phyloP scores from a whole-genome alignment of 306 rosid species.

The Cicer arietinum region DNA sequence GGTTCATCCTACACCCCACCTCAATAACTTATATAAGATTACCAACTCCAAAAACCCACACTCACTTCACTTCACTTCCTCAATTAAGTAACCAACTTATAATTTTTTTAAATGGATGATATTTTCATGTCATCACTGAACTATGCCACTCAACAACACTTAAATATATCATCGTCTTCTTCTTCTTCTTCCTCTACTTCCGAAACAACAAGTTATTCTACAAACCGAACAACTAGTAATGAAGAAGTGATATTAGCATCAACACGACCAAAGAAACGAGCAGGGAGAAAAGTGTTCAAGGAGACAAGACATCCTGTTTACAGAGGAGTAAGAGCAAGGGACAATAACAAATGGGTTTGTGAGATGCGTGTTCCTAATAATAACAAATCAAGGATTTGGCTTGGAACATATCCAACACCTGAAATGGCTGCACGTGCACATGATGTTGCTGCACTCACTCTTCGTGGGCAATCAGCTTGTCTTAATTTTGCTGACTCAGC shows the following conservation, averaged over 20 bases:
- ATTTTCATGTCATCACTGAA: too few relatives aligned
- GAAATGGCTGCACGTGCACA: constrained; percentile 96
- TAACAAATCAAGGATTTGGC: constrained; percentile 73
- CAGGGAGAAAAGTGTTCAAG: constrained; percentile 70
- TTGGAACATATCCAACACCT: constrained; percentile 76
- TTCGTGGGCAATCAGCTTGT: constrained; percentile 67
- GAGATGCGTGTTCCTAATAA: constrained; percentile 76
- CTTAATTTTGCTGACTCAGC: constrained; percentile 83
- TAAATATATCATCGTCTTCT: too few relatives aligned
- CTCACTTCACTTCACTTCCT: too few relatives aligned
- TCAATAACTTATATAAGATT: too few relatives aligned
- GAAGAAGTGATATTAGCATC: constrained; percentile 64
- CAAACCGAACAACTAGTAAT: too few relatives aligned
- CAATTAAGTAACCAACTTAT: too few relatives aligned
- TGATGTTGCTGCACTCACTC: constrained; percentile 76
- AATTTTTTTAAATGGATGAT: too few relatives aligned
- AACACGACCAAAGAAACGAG: constrained; percentile 64
- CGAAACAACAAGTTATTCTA: not conserved
- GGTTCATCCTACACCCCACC: too few relatives aligned
- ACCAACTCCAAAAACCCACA: too few relatives aligned
- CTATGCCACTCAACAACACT: too few relatives aligned
- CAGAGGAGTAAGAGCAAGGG: constrained; percentile 73
- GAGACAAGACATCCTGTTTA: constrained; percentile 89
- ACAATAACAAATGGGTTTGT: constrained; percentile 86
- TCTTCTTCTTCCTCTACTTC: not conserved